Evolutionary conservation across 139 green algal species (phyloP), one percentile per base, ranked within the genome.

Genomic region (Chlorella vulgaris): DNA sequence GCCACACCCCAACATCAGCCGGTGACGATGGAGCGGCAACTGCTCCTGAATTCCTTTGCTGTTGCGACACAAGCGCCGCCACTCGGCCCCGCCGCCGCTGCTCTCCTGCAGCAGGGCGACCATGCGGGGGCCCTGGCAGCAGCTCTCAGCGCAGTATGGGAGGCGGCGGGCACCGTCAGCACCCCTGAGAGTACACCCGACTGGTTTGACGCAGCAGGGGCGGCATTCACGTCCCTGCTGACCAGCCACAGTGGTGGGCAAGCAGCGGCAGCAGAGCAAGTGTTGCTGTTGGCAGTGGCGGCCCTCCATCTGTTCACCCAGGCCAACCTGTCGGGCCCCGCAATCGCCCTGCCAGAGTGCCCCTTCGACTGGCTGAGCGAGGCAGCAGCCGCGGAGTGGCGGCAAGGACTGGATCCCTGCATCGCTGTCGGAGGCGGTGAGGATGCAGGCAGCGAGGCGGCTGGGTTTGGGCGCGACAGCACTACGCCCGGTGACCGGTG

Each of bases 291-390:
- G 28, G 82, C 82, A 5, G 74, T 83, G 31, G 82, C 87, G 21
- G 74, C 83, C 3, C 81, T 95, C 10, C 43, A 85, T 28, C 35
- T 89, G 7, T 96, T 96, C 76, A 24, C 88, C 28, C 90, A 94
- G 77, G 76, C 84, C 60, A 96, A 95, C 83, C 61, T 96, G 10
- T 92, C 89, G 39, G 93, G 93, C 0, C 62, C 68, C 0, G 39
- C 68, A 3, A 24, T 58, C 18, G 0, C 70, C 15, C 47, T 78
- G 28, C 69, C 63, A 29, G 73, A 67, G 76, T 66, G 53, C 43
- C 36, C 68, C 69, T 80, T 66, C 39, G 71, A 84, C 55, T 39
- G 24, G 47, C 29, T 66, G 39, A 61, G 58, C 10, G 50, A 35
- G 18, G 67, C 65, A 47, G 53, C 79, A 66, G 68, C 51, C 13